Evolutionary conservation across 192 early-diverging fungal species (phyloP), one percentile per base, ranked within the genome.

Genomic region (Umbelopsis ramanniana): DNA sequence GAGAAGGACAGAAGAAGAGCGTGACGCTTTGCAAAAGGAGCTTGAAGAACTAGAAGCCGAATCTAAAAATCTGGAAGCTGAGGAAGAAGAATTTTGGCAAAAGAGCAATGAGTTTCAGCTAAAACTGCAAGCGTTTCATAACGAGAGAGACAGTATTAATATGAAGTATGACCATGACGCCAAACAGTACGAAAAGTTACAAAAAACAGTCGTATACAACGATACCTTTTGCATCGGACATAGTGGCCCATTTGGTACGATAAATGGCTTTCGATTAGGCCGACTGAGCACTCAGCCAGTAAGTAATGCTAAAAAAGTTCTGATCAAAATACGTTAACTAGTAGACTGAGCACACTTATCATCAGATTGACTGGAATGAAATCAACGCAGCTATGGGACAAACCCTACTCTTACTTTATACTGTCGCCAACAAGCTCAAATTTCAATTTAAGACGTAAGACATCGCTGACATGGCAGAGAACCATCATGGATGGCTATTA

Each of bases 341-440:
- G 29, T 29, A 29, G 1, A 29, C 29, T 29, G 29, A 29, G 29
- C 29, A 29, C 3, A 29, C 43, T 12, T 35, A 52, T 43, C 0
- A 6, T 22, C 71, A 90, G 86, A 86, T 98, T 37, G 96, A 97
- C 46, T 98, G 97, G 97, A 84, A 80, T 24, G 97, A 98, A 82
- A 96, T 98, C 68, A 98, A 98, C 82, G 95, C 97, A 0, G 97
- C 93, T 2, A 92, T 95, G 92, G 97, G 97, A 21, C 96, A 97
- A 73, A 86, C 93, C 6, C 69, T 95, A 43, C 79, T 98, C 23
- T 81, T 98, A 67, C 72, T 98, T 23, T 92, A 96, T 76, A 95
- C 94, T 0, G 86, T 97, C 24, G 95, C 94, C 11, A 89, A 89
- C 70, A 93, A 93, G 71, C 84, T 97, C 6, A 87, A 89, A 14